These are phyloP conservation scores for Vicia faba DNA, from an alignment of 306 rosid genomes.

Conservation along the genomic window DNA sequence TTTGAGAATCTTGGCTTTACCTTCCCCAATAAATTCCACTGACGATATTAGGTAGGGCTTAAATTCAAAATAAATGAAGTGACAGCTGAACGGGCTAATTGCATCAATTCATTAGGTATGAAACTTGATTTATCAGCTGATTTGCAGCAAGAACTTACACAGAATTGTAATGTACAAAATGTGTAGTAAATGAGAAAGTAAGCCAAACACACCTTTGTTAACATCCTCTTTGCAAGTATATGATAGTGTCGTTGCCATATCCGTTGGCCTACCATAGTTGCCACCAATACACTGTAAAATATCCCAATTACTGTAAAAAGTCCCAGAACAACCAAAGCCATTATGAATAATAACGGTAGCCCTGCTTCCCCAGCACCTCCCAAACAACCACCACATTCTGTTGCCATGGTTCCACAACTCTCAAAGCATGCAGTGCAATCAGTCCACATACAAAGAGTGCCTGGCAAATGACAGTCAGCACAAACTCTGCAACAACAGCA, in stretches of 20 bases:
- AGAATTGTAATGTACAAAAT: constrained; percentile 26
- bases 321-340: constrained; percentile 86
- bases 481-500: constrained; percentile 67
- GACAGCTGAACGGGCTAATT: constrained; percentile 19
- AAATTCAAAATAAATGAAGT: constrained; percentile 21
- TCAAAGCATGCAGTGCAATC: constrained; percentile 98
- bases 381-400: constrained; percentile 95
- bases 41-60: constrained; percentile 10
- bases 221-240: constrained; percentile 96
- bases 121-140: not conserved
- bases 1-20: constrained; percentile 3
- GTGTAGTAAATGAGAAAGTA: constrained; percentile 23
- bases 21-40: not conserved
- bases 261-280: constrained; percentile 99
- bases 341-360: constrained; percentile 77
- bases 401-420: constrained; percentile 93
- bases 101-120: not conserved
- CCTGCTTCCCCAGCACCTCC: constrained; percentile 99
- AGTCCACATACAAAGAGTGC: constrained; percentile 99
- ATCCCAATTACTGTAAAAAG: constrained; percentile 94
- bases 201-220: constrained; percentile 75
- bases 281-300: constrained; percentile 97
- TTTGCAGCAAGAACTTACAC: constrained; percentile 21
- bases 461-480: constrained; percentile 98
- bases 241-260: constrained; percentile 99